Evolutionary conservation across 139 green algal genomes (phyloP), one percentile per base, ranked within the genome.

Genomic region (Yamagishiella unicocca): DNA sequence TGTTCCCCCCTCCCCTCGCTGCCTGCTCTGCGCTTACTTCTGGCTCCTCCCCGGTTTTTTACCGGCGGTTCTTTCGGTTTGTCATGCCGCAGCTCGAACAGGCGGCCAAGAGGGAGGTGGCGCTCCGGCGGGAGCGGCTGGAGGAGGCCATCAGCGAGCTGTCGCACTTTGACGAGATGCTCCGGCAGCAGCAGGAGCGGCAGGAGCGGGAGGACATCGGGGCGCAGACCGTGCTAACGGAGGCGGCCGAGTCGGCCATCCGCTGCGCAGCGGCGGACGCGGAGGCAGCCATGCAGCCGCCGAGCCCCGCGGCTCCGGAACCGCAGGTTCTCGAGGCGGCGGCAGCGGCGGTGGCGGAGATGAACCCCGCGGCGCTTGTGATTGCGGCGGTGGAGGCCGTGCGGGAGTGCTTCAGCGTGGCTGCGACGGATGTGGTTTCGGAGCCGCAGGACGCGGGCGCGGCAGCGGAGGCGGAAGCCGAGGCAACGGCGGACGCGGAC

Each of bases 41-140:
- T n/a, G n/a, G n/a, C n/a, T n/a, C n/a, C n/a, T n/a, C n/a, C n/a
- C n/a, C n/a, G n/a, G n/a, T n/a, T n/a, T n/a, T n/a, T n/a, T n/a
- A n/a, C n/a, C n/a, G n/a, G n/a, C n/a, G n/a, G n/a, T n/a, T n/a
- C n/a, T n/a, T n/a, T n/a, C n/a, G n/a, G n/a, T n/a, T n/a, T n/a
- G n/a, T n/a, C n/a, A 71, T 71, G 22, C 62, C 35, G 35, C 79
- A 86, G 80, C 80, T 86, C 25, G 64, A 86, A n/a, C 5, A 37
- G 3, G 27, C 33, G 0, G 80, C 80, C 24, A 50, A 29, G n/a
- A 0, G 2, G 2, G 80, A 86, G 80, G 33, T 55, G 21, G 25
- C 45, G 24, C 35, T 54, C 38, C 80, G 80, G 19, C 62, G 42
- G 42, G 10, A 66, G 62, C 80, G 62, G 37, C 64, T 78, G 31